phyloP scores from a whole-genome alignment of 352 stramenopile genomes.

The Detonula confervacea region DNA sequence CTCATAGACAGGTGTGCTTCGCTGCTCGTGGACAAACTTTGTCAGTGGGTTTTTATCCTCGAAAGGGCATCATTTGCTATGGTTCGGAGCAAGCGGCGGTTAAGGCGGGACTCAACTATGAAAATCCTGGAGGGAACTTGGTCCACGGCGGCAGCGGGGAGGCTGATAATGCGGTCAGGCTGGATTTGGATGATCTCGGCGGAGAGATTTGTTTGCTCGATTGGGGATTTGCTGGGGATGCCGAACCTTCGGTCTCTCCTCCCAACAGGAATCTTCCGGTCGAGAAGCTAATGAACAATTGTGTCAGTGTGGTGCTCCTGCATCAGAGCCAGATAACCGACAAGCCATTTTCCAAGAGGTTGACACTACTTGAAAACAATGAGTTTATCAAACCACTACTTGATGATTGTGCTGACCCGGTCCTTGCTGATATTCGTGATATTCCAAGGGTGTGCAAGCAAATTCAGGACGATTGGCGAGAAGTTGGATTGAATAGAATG shows the following conservation, averaged over 20 bases:
- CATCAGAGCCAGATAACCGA: slow-evolving; percentile 12
- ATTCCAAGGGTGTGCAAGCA: slow-evolving; percentile 59
- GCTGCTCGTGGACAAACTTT: slow-evolving; percentile 44
- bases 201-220: slow-evolving; percentile 58
- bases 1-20: slow-evolving; percentile 41
- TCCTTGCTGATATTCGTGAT: slow-evolving; percentile 63
- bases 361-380: not conserved
- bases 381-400: slow-evolving; percentile 59
- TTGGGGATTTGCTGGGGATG: slow-evolving; percentile 31
- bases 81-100: slow-evolving; percentile 52
- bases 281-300: slow-evolving; percentile 40
- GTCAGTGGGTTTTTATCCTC: slow-evolving; percentile 46
- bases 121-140: slow-evolving; percentile 6
- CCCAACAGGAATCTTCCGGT: slow-evolving; percentile 25
- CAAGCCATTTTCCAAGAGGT: not conserved
- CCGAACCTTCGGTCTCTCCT: slow-evolving; percentile 14
- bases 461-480: slow-evolving; percentile 51
- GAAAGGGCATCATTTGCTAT: slow-evolving; percentile 42
- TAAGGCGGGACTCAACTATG: slow-evolving; percentile 30
- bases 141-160: not conserved
- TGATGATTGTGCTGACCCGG: slow-evolving; percentile 44
- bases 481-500: slow-evolving; percentile 38
- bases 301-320: slow-evolving; percentile 24
- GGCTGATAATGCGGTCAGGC: slow-evolving; percentile 33
- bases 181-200: slow-evolving; percentile 57